These are phyloP conservation scores for Penicillium odoratum DNA, from an alignment of 495 filamentous ascomycete genomes.

Conservation along the genomic window DNA sequence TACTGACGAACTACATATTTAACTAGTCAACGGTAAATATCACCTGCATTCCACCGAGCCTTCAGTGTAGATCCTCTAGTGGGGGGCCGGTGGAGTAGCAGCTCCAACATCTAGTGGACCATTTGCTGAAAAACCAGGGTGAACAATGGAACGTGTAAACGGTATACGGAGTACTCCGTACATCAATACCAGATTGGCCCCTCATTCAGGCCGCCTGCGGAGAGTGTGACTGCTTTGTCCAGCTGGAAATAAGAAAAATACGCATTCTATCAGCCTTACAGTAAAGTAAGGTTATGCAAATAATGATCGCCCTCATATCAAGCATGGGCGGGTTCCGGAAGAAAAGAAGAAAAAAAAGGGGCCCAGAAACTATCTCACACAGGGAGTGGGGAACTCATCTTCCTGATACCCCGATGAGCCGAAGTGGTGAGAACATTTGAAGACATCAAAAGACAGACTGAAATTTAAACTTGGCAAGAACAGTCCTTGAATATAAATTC, in stretches of 20 bases:
- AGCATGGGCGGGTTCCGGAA: background rate
- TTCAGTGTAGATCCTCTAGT: constrained; percentile 9
- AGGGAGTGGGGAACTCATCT: constrained; percentile 19
- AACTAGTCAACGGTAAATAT: background rate
- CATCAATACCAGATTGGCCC: constrained; percentile 1
- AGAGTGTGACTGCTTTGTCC: background rate
- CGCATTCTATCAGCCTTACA: background rate
- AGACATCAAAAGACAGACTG: background rate
- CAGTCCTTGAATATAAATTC: background rate
- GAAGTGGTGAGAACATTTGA: constrained; percentile 3
- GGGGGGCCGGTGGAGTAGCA: constrained; percentile 12
- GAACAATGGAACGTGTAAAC: background rate
- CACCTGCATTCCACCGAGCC: background rate
- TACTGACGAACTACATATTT: background rate
- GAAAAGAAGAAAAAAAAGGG: constrained; percentile 14
- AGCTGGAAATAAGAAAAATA: background rate
- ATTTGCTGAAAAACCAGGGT: background rate
- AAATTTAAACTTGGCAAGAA: constrained; percentile 5
- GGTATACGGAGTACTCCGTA: constrained; percentile 1
- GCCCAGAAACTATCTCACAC: constrained; percentile 9
- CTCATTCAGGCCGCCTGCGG: background rate
- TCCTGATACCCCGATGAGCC: constrained; percentile 18
- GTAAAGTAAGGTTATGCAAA: constrained; percentile 2
- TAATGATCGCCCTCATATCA: constrained; percentile 17
- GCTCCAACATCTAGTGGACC: constrained; percentile 10